These are phyloP conservation scores for grape (Vitis vinifera) DNA, from an alignment of 164 flowering plant genomes.

Conservation along the genomic window DNA sequence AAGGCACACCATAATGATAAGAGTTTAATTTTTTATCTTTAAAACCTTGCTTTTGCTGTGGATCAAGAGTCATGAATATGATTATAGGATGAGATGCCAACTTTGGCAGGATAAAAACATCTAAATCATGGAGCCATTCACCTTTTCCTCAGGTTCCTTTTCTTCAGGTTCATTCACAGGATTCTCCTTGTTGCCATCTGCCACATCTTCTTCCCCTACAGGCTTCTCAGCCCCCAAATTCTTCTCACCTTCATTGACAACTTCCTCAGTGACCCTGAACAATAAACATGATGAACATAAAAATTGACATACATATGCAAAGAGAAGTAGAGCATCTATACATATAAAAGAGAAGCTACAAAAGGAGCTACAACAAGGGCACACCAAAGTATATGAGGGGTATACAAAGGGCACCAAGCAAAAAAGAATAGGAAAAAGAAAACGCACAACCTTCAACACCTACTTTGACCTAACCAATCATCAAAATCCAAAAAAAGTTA, in stretches of 20 bases:
- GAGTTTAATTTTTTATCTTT: too few species aligned
- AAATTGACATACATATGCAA: background rate
- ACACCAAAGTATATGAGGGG: background rate
- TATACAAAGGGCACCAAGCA: background rate
- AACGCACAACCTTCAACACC: too few species aligned
- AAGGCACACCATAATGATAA: background rate
- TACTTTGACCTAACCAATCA: too few species aligned
- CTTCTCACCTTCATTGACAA: slow-evolving; percentile 39
- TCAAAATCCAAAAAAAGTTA: too few species aligned
- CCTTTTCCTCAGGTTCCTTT: slow-evolving; percentile 78
- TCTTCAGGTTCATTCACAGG: slow-evolving; percentile 46
- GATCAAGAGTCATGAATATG: too few species aligned
- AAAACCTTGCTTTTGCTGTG: too few species aligned
- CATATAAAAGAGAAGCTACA: background rate
- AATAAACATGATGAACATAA: background rate
- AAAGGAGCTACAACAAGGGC: background rate
- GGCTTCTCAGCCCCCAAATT: slow-evolving; percentile 48
- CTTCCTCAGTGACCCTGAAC: slow-evolving; percentile 49
- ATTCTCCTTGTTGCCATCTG: slow-evolving; percentile 46
- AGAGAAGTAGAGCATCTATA: background rate
- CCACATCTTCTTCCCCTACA: slow-evolving; percentile 32
- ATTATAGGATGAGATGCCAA: too few species aligned
- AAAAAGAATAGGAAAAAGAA: background rate
- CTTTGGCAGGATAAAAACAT: background rate
- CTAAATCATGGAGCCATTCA: slow-evolving; percentile 10